Evolutionary conservation across 2,329 filamentous ascomycete genomes (phyloP), one percentile per base, ranked within the genome.

Genomic region (Trichoderma sp.): DNA sequence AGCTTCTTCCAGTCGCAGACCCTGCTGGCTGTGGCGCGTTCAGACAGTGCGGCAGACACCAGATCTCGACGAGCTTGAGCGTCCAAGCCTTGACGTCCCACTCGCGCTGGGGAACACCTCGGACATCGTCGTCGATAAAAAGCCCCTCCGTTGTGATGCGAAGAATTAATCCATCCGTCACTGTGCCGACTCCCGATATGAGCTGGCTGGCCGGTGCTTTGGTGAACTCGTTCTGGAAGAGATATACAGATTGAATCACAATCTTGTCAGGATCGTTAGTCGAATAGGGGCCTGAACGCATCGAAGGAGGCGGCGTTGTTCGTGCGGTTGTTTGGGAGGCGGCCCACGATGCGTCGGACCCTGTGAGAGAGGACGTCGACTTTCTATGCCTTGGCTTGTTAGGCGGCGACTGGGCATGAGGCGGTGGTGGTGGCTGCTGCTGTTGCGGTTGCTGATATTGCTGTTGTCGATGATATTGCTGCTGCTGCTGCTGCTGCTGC

Each of bases 71-170:
- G 72, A 91, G 83, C 82, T 97, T 97, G 81, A 99, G 87, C 54
- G 94, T 97, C 96, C 96, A 98, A 30, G 95, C 94, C 80, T 98
- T 98, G 77, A 98, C 89, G 79, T 99, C 96, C 96, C 96, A 99
- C 81, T 99, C 96, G 70, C 96, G 89, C 81, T 98, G 94, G n/a
- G 93, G 90, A 18, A 97, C 93, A 71, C 90, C 89, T 55, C 94
- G 90, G 64, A 97, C 88, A 78, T 98, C 96, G 79, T 99, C 96
- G 78, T 99, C 96, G 76, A 99, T 96, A 81, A 98, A 98, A 66
- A 98, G 86, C 21, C 96, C 96, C 79, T 97, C 95, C 1, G 93
- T 97, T 13, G 93, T 95, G 76, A 98, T 96, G 63, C 92, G 91
- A 70, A 99, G 85, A 70, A 98, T 92, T 56, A 99, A 85, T 0